phyloP scores from a whole-genome alignment of 495 filamentous ascomycete genomes.

The Penicillium lagena region DNA sequence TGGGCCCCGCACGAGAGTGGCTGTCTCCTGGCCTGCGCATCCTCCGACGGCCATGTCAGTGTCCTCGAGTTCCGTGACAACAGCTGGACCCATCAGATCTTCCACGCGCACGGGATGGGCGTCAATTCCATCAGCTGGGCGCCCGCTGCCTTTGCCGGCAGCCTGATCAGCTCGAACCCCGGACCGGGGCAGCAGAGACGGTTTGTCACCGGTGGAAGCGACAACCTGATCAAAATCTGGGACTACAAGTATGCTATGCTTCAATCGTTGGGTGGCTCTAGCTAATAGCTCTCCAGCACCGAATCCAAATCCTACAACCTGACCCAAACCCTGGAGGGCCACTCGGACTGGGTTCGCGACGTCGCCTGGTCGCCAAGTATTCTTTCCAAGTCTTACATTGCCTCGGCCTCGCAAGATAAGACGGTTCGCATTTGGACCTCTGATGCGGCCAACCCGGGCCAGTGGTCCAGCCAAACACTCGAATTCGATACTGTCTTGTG shows the following conservation, averaged over 20 bases:
- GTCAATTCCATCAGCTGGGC: slow-evolving; percentile 97
- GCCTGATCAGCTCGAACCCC: slow-evolving; percentile 65
- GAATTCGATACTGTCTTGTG: slow-evolving; percentile 85
- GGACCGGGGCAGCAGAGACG: slow-evolving; percentile 57
- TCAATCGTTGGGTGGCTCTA: slow-evolving; percentile 1
- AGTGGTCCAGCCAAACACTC: slow-evolving; percentile 80
- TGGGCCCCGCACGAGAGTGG: slow-evolving; percentile 97
- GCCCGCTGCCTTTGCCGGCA: slow-evolving; percentile 71
- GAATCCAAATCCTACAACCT: slow-evolving; percentile 50
- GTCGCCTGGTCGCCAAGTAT: slow-evolving; percentile 95
- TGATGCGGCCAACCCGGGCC: slow-evolving; percentile 49
- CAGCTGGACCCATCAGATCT: slow-evolving; percentile 74
- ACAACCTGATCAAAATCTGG: slow-evolving; percentile 93
- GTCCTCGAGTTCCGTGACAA: slow-evolving; percentile 97
- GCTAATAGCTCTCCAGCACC: slow-evolving; percentile 22
- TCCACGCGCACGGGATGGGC: slow-evolving; percentile 85
- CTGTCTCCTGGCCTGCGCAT: slow-evolving; percentile 90
- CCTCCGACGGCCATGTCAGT: slow-evolving; percentile 83
- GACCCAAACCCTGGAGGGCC: slow-evolving; percentile 59
- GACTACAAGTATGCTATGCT: slow-evolving; percentile 44
- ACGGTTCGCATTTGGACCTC: slow-evolving; percentile 96
- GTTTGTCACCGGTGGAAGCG: slow-evolving; percentile 90
- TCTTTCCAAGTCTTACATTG: slow-evolving; percentile 91
- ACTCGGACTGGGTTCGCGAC: slow-evolving; percentile 96
- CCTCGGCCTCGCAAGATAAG: slow-evolving; percentile 89